Evolutionary conservation across 768 basidiomycete species (phyloP).

Genomic region (Leucogyrophana mollusca): DNA sequence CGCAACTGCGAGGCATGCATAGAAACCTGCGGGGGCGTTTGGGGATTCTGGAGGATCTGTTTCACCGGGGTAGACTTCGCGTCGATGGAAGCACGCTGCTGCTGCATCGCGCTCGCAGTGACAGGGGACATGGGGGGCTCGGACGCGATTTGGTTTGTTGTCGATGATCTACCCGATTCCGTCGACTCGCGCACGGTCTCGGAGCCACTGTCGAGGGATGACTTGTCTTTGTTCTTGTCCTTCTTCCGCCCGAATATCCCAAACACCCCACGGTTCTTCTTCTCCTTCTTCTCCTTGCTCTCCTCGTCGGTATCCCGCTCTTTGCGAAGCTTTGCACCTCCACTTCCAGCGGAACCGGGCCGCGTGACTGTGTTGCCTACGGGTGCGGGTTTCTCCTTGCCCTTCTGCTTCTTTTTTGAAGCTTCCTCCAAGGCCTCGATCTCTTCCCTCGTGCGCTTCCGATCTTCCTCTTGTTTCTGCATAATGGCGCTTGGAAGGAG

Average conservation of each 20-base stretch:
- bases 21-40: conserved; percentile 43
- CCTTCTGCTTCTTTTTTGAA: conserved; percentile 48
- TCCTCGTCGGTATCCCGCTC: conserved; percentile 45
- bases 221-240: conserved; percentile 68
- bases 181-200: conserved; percentile 54
- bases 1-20: conserved; percentile 68
- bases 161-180: conserved; percentile 59
- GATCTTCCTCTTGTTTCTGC: conserved; percentile 51
- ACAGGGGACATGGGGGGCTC: conserved; percentile 48
- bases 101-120: conserved; percentile 53
- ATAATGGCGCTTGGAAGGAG: conserved; percentile 38
- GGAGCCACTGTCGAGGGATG: conserved; percentile 48
- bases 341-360: conserved; percentile 3
- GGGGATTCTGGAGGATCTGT: conserved; percentile 25
- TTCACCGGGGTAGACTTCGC: conserved; percentile 15
- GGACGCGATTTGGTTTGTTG: conserved; percentile 31
- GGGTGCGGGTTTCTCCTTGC: conserved; percentile 43
- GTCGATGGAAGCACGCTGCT: conserved; percentile 38
- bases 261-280: conserved; percentile 73
- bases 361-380: conserved; percentile 21
- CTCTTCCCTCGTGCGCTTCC: conserved; percentile 53
- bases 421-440: conserved; percentile 42
- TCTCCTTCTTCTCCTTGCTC: conserved; percentile 53
- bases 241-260: conserved; percentile 77
- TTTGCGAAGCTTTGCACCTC: conserved; percentile 41